Percentiles rank a stretch among this genome's conserved stretches.
Evolutionary conservation across 768 basidiomycete species (phyloP).

Genomic region (Lactifluus pinguis): DNA sequence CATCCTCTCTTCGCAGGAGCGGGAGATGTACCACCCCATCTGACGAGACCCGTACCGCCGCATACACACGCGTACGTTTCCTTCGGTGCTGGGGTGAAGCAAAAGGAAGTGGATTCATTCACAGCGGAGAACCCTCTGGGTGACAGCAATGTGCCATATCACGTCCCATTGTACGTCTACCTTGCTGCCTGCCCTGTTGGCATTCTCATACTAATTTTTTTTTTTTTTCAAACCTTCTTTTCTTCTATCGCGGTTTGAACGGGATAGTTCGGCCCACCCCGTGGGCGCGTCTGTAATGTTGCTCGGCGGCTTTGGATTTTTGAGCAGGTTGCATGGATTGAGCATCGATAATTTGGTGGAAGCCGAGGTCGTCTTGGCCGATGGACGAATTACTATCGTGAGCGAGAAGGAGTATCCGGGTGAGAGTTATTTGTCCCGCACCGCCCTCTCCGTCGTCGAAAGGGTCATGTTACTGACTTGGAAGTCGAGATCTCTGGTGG

Average conservation of each 20-base stretch:
- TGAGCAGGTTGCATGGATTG: slow-evolving; percentile 74
- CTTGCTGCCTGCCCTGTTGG: background rate
- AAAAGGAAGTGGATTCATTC: slow-evolving; percentile 76
- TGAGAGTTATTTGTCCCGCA: slow-evolving; percentile 24
- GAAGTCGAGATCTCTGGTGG: slow-evolving; percentile 71
- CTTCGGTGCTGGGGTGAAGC: slow-evolving; percentile 77
- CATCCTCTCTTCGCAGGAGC: slow-evolving; percentile 27
- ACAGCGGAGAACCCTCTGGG: slow-evolving; percentile 61
- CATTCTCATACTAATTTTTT: background rate
- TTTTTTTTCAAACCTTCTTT: background rate
- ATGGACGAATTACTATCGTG: slow-evolving; percentile 75
- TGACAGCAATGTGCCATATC: slow-evolving; percentile 63
- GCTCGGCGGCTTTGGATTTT: slow-evolving; percentile 83
- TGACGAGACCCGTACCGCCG: slow-evolving; percentile 43
- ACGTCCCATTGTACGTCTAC: slow-evolving; percentile 41
- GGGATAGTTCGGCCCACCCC: slow-evolving; percentile 64
- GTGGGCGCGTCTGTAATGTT: slow-evolving; percentile 74
- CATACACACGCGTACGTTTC: slow-evolving; percentile 73
- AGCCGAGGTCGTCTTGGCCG: slow-evolving; percentile 85
- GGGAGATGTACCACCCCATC: slow-evolving; percentile 23
- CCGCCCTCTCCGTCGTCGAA: background rate
- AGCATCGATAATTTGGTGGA: slow-evolving; percentile 88
- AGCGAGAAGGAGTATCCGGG: slow-evolving; percentile 67
- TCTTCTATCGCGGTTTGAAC: background rate
- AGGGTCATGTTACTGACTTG: background rate